Evolutionary conservation across 805 yeast genomes (phyloP).

Genomic region (Candida dajiaensis): DNA sequence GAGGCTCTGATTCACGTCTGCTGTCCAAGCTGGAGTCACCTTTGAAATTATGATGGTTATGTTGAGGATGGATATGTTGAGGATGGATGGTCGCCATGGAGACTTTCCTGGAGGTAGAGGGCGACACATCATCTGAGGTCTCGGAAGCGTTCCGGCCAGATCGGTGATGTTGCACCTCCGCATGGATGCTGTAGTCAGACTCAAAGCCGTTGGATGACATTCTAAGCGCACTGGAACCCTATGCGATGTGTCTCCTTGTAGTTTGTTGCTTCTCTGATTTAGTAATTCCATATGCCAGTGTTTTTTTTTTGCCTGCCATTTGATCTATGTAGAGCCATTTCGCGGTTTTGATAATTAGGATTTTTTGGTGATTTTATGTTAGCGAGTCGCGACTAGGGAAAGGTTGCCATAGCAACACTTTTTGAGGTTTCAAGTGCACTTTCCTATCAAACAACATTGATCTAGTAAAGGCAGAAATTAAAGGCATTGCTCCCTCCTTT

Average conservation of each 20-base stretch:
- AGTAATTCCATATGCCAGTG: not conserved
- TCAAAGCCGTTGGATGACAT: slow-evolving; percentile 11
- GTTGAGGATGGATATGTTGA: not conserved
- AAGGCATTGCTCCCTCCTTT: too few species aligned
- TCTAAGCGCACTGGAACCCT: not conserved
- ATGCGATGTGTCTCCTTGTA: too few species aligned
- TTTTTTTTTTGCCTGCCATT: not conserved
- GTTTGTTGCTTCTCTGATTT: not conserved
- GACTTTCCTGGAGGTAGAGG: slow-evolving; percentile 17
- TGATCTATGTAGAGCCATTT: not conserved
- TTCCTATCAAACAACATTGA: too few species aligned
- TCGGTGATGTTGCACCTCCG: not conserved
- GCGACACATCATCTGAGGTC: slow-evolving; percentile 13
- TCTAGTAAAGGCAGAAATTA: too few species aligned
- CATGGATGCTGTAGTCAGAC: not conserved
- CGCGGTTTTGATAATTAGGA: too few species aligned
- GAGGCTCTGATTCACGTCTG: not conserved
- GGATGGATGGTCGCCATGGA: slow-evolving; percentile 18
- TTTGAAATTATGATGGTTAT: slow-evolving; percentile 1
- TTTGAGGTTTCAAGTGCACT: too few species aligned
- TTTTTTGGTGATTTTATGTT: too few species aligned
- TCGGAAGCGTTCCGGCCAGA: slow-evolving; percentile 5
- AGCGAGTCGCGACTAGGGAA: too few species aligned
- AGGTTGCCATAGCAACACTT: too few species aligned
- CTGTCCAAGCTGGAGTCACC: not conserved